These are phyloP conservation scores for Paecilomyces fulvus DNA, from an alignment of 2,329 filamentous ascomycete species.

Conservation along the genomic window DNA sequence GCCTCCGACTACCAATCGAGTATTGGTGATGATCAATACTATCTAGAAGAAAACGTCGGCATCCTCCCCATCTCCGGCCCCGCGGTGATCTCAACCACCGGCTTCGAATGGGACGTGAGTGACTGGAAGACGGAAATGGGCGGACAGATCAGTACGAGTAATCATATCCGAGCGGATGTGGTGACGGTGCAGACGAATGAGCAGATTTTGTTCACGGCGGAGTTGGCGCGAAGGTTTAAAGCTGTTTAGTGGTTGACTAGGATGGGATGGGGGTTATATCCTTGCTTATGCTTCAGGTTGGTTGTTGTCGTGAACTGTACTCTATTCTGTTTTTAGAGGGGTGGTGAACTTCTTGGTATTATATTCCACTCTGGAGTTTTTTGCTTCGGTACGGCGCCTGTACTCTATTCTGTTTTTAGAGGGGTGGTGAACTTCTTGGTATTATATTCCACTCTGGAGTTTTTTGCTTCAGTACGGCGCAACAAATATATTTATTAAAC, in stretches of 20 bases:
- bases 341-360: no score
- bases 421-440: no score
- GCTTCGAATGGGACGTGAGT: conserved; percentile 83
- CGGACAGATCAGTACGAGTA: conserved; percentile 68
- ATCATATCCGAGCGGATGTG: conserved; percentile 56
- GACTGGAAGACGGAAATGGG: conserved; percentile 74
- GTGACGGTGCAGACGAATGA: conserved; percentile 56
- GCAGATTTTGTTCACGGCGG: conserved; percentile 67
- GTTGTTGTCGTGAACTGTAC: no score
- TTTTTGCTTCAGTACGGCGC: no score
- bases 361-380: no score
- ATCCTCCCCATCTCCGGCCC: conserved; percentile 78
- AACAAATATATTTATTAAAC: no score
- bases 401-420: no score
- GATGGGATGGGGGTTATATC: not conserved
- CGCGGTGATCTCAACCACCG: conserved; percentile 67
- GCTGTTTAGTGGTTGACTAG: conserved; percentile 1
- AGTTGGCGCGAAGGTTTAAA: conserved; percentile 42
- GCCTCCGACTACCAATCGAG: not conserved
- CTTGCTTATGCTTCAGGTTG: no score
- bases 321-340: no score
- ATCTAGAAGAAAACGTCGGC: conserved; percentile 71
- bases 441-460: no score
- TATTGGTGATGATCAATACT: conserved; percentile 20
- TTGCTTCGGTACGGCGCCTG: no score